Percentiles rank a stretch among this genome's conserved stretches.
Conservation (phyloP, 2,329 filamentous ascomycete genomes). For the Colletotrichum graminicola region DNA sequence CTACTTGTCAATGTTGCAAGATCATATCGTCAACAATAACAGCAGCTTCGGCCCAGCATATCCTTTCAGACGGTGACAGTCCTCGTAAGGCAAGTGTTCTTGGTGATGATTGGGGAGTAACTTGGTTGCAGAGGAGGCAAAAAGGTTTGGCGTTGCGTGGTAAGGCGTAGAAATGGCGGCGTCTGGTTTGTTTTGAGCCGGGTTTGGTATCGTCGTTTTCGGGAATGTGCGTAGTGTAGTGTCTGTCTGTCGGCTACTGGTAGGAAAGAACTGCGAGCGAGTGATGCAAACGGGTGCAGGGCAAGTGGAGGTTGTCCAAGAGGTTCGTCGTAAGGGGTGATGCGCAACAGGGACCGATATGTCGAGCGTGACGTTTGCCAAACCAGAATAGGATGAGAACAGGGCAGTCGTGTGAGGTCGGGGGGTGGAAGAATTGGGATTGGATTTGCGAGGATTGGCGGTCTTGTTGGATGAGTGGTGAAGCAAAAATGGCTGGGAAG, state of each 20-base stretch:
- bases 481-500: constrained; percentile 43
- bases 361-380: constrained; percentile 34
- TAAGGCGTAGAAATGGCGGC: constrained; percentile 35
- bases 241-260: constrained; percentile 36
- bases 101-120: constrained; percentile 13
- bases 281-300: constrained; percentile 40
- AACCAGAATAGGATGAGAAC: constrained; percentile 30
- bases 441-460: constrained; percentile 33
- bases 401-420: constrained; percentile 38
- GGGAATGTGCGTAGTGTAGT: constrained; percentile 35
- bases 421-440: constrained; percentile 24
- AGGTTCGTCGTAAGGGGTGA: constrained; percentile 32
- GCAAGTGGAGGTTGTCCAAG: constrained; percentile 37
- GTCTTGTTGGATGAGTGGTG: constrained; percentile 36
- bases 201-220: constrained; percentile 37
- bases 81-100: constrained; percentile 23
- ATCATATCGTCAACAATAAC: constrained; percentile 45
- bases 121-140: constrained; percentile 26
- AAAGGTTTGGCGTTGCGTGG: constrained; percentile 21
- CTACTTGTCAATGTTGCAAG: constrained; percentile 42
- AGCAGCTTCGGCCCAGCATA: constrained; percentile 42
- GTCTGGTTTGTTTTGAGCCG: constrained; percentile 37
- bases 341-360: constrained; percentile 36
- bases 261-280: constrained; percentile 39
- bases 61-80: constrained; percentile 18